Conservation (phyloP, 2,329 filamentous ascomycete species). For the Alternaria gaisen region DNA sequence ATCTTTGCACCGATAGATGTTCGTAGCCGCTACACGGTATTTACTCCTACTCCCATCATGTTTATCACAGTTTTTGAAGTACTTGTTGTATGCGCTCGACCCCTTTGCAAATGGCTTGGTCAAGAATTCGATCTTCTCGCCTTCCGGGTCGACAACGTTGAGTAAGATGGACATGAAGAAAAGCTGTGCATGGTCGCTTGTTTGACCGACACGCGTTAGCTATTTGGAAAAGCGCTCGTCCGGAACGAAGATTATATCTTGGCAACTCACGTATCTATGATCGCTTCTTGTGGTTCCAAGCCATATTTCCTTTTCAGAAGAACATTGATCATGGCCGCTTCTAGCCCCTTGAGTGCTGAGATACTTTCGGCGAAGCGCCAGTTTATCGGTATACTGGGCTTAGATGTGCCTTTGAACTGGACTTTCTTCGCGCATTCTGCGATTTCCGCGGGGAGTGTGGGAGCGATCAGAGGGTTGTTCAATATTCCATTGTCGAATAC, state of each 20-base stretch:
- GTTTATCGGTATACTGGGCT: conserved; percentile 62
- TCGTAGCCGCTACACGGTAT: conserved; percentile 52
- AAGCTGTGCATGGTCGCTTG: conserved; percentile 53
- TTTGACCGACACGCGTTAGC: background rate
- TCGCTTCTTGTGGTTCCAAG: conserved; percentile 50
- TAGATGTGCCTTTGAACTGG: conserved; percentile 55
- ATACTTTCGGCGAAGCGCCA: conserved; percentile 66
- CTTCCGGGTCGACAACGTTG: conserved; percentile 47
- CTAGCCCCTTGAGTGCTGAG: conserved; percentile 59
- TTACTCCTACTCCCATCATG: conserved; percentile 24
- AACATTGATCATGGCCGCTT: conserved; percentile 58
- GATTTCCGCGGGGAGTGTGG: conserved; percentile 49
- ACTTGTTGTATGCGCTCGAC: conserved; percentile 24
- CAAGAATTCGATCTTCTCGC: conserved; percentile 29
- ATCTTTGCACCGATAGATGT: conserved; percentile 60
- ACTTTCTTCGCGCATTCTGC: conserved; percentile 48
- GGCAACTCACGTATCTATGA: conserved; percentile 56
- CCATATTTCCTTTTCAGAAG: conserved; percentile 59
- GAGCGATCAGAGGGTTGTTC: conserved; percentile 53
- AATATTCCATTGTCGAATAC: conserved; percentile 54
- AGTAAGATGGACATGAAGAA: conserved; percentile 55
- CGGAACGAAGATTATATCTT: conserved; percentile 16
- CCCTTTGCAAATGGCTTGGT: conserved; percentile 22
- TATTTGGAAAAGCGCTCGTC: conserved; percentile 13
- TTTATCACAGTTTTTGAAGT: conserved; percentile 41